phyloP scores from a whole-genome alignment of 1,284 basidiomycete genomes.

The Schizophyllum amplum region DNA sequence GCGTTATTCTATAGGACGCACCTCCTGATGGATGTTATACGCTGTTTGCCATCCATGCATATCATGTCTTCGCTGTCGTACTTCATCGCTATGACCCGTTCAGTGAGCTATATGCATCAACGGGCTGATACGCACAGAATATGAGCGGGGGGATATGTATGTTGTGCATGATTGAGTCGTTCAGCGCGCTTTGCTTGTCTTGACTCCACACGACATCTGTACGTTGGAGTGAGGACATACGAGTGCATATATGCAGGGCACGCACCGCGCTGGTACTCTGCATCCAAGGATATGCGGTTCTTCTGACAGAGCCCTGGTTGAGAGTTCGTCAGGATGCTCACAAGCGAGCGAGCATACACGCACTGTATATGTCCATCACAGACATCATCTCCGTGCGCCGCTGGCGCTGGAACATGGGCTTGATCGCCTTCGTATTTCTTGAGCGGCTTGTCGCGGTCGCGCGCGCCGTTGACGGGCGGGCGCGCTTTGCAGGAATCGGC shows the following conservation, averaged over 20 bases:
- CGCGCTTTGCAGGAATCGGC: background rate
- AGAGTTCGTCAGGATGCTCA: background rate
- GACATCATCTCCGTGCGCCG: background rate
- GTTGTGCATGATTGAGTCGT: conserved; percentile 65
- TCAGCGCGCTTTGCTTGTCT: conserved; percentile 57
- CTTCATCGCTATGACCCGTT: conserved; percentile 34
- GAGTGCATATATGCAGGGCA: background rate
- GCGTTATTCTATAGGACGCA: conserved; percentile 13
- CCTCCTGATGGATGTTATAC: conserved; percentile 65
- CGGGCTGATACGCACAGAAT: conserved; percentile 37
- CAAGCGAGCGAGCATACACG: background rate
- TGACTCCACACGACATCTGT: conserved; percentile 68
- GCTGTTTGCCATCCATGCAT: conserved; percentile 74
- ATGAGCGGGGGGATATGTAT: conserved; percentile 71
- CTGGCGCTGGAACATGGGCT: background rate
- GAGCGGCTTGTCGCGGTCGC: background rate
- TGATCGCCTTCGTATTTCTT: background rate
- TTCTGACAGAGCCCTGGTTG: conserved; percentile 49
- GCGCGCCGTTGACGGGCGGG: background rate
- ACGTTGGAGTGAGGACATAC: background rate
- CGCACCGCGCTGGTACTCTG: conserved; percentile 69
- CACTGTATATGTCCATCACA: background rate
- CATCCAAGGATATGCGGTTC: conserved; percentile 55
- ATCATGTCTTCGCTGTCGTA: conserved; percentile 56
- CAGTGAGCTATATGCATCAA: background rate